Percentiles rank a stretch among this genome's conserved stretches.
phyloP scores from a whole-genome alignment of 2,329 filamentous ascomycete genomes.

The Septoria linicola region DNA sequence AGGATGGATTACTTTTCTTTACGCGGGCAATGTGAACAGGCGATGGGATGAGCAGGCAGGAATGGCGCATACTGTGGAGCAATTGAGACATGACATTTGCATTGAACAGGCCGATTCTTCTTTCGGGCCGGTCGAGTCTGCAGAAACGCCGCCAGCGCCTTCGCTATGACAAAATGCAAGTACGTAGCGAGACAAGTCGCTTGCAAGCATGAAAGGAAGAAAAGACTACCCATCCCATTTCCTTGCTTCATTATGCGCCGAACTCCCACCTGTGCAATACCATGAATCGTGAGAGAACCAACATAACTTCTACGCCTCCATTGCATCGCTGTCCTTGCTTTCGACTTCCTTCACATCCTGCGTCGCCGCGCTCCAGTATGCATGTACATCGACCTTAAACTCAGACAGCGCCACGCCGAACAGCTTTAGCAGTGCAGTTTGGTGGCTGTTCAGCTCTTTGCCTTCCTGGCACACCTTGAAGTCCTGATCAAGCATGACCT shows the following conservation, averaged over 20 bases:
- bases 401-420: slow-evolving; percentile 89
- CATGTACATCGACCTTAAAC: slow-evolving; percentile 78
- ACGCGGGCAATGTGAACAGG: slow-evolving; percentile 21
- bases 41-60: slow-evolving; percentile 15
- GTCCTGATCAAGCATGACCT: slow-evolving; percentile 70
- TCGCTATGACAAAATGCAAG: slow-evolving; percentile 31
- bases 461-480: slow-evolving; percentile 84
- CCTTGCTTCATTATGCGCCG: slow-evolving; percentile 7
- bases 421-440: slow-evolving; percentile 90
- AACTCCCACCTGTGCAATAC: slow-evolving; percentile 10
- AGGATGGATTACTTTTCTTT: slow-evolving; percentile 11
- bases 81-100: slow-evolving; percentile 9
- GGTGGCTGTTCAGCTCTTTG: slow-evolving; percentile 80
- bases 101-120: slow-evolving; percentile 15
- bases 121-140: slow-evolving; percentile 14
- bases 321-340: slow-evolving; percentile 25
- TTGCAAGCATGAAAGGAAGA: slow-evolving; percentile 24
- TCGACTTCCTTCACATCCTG: slow-evolving; percentile 39
- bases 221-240: slow-evolving; percentile 11
- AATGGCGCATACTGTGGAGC: slow-evolving; percentile 15
- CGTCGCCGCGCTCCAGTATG: slow-evolving; percentile 46
- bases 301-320: slow-evolving; percentile 31
- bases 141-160: slow-evolving; percentile 34
- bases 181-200: slow-evolving; percentile 27
- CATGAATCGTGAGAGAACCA: background rate